phyloP scores from a whole-genome alignment of 176 grass and related monocot species.

The Hyparrhenia diplandra region DNA sequence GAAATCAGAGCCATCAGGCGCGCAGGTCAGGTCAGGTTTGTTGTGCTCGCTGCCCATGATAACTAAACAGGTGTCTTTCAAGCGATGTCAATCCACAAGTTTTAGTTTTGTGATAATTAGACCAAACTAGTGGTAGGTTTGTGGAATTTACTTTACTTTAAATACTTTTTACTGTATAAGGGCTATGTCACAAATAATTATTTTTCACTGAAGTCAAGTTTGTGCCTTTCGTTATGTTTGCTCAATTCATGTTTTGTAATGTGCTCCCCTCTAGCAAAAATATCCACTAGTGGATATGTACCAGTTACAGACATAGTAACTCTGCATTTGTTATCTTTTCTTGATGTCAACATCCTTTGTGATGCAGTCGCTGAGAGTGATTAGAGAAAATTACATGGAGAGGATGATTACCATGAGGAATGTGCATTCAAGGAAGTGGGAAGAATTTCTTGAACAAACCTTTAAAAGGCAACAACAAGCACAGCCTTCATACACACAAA shows the following conservation, averaged over 20 bases:
- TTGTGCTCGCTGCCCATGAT: background rate
- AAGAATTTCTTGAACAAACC: conserved; percentile 65
- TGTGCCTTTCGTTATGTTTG: background rate
- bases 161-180: background rate
- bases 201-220: background rate
- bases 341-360: conserved; percentile 30
- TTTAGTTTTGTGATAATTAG: background rate
- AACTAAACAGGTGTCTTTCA: background rate
- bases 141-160: background rate
- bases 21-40: background rate
- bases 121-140: background rate
- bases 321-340: conserved; percentile 1
- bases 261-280: conserved; percentile 1
- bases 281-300: background rate
- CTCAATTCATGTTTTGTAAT: background rate
- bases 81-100: background rate
- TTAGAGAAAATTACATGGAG: conserved; percentile 80
- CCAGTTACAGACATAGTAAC: background rate
- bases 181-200: background rate
- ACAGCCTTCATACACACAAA: conserved; percentile 36
- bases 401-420: conserved; percentile 46
- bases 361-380: conserved; percentile 64
- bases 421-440: conserved; percentile 61
- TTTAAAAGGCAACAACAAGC: conserved; percentile 45
- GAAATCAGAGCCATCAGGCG: background rate